These are phyloP conservation scores for Mallotus japonicus DNA, from an alignment of 441 rosid species.

Conservation along the genomic window DNA sequence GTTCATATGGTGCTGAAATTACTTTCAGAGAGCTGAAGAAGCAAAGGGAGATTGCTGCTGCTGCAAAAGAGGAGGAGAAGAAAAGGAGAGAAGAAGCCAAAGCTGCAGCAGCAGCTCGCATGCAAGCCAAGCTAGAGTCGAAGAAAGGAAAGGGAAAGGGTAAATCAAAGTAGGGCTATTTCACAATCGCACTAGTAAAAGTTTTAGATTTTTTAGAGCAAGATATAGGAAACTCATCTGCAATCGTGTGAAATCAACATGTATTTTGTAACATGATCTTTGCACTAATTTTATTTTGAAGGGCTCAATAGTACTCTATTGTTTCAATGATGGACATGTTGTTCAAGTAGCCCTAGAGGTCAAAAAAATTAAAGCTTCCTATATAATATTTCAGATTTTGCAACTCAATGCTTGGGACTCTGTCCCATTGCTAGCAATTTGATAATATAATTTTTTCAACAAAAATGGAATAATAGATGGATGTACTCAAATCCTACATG, in stretches of 20 bases:
- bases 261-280: not conserved
- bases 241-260: not conserved
- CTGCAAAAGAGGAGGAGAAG: slow-evolving; percentile 88
- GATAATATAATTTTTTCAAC: too few relatives aligned
- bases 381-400: not conserved
- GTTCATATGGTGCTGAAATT: not conserved
- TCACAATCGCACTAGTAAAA: not conserved
- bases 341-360: too few relatives aligned
- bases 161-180: slow-evolving; percentile 48
- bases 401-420: not conserved
- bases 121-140: slow-evolving; percentile 75
- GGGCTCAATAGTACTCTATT: not conserved
- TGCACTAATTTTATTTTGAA: not conserved
- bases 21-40: slow-evolving; percentile 78
- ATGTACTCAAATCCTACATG: too few relatives aligned
- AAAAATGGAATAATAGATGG: too few relatives aligned
- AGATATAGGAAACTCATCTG: slow-evolving; percentile 1
- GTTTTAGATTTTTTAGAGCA: not conserved
- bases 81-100: slow-evolving; percentile 91
- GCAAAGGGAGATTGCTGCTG: slow-evolving; percentile 78
- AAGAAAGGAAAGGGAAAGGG: slow-evolving; percentile 94
- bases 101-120: slow-evolving; percentile 83
- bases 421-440: too few relatives aligned
- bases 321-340: not conserved
- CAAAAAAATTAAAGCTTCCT: not conserved